Percentiles rank a stretch among this genome's conserved stretches.
phyloP scores from a whole-genome alignment of 257 asterid species.

The Przewalskia tangutica region DNA sequence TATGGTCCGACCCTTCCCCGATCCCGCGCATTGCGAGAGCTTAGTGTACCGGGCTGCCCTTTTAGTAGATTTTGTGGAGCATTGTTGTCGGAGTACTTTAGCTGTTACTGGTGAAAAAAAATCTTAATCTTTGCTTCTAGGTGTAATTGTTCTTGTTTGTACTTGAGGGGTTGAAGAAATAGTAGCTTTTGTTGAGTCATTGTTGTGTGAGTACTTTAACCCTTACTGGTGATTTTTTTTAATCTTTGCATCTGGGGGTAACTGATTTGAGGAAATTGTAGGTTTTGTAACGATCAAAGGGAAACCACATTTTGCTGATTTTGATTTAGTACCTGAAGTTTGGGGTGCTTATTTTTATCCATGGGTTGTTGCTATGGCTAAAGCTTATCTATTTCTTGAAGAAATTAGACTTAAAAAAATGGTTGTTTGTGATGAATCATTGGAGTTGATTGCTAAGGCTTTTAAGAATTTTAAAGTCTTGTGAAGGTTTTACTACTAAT shows the following conservation, averaged over 20 bases:
- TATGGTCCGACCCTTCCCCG: too few relatives aligned
- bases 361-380: slow-evolving; percentile 48
- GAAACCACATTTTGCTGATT: slow-evolving; percentile 94
- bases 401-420: slow-evolving; percentile 84
- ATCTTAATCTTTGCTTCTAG: not conserved
- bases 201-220: not conserved
- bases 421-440: slow-evolving; percentile 69
- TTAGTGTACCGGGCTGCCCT: too few relatives aligned
- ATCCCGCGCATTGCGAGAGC: too few relatives aligned
- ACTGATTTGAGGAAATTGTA: too few relatives aligned
- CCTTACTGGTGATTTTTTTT: too few relatives aligned
- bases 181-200: too few relatives aligned
- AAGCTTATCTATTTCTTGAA: slow-evolving; percentile 65
- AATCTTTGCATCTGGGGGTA: too few relatives aligned
- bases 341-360: slow-evolving; percentile 75
- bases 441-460: slow-evolving; percentile 44
- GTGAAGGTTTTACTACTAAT: slow-evolving; percentile 49
- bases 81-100: not conserved
- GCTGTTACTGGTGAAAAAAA: not conserved
- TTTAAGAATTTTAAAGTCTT: slow-evolving; percentile 44
- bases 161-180: not conserved
- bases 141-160: not conserved
- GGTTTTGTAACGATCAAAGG: slow-evolving; percentile 36
- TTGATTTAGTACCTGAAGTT: slow-evolving; percentile 77
- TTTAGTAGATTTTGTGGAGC: not conserved